Evolutionary conservation across 139 green algal genomes (phyloP).

Genomic region (Chlorella sp.): DNA sequence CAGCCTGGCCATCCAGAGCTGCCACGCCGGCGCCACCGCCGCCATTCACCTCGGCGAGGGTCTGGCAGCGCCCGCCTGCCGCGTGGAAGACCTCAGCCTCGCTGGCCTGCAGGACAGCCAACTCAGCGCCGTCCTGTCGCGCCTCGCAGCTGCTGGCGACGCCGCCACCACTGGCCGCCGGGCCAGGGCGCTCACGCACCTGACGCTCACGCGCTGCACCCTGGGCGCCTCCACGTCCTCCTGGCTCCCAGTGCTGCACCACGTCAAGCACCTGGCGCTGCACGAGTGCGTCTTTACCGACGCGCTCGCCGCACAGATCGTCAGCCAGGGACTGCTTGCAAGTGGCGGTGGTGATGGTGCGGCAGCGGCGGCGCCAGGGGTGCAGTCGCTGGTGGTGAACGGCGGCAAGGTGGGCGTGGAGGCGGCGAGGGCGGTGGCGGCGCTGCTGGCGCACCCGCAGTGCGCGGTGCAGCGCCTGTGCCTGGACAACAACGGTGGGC

Average conservation of each 20-base stretch:
- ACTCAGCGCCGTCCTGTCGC: background rate
- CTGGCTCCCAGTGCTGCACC: background rate
- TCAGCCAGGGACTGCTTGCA: too few relatives aligned
- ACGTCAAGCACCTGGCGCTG: background rate
- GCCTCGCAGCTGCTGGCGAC: background rate
- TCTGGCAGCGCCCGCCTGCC: background rate
- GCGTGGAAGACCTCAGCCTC: background rate
- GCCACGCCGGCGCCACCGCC: background rate
- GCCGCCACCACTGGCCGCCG: background rate
- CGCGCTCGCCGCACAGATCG: background rate
- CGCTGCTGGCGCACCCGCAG: background rate
- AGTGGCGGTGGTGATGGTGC: too few relatives aligned
- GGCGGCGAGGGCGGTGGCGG: background rate
- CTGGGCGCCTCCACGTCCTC: background rate
- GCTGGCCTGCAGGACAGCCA: background rate
- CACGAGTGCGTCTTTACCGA: background rate
- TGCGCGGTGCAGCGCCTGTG: background rate
- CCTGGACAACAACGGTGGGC: background rate
- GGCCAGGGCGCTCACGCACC: background rate
- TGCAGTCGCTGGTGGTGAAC: background rate
- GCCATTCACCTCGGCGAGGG: background rate
- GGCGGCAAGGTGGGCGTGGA: background rate
- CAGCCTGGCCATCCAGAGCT: background rate
- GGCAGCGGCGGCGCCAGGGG: background rate
- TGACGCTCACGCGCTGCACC: background rate